phyloP scores from a whole-genome alignment of 129 eudicot genomes.

The Ambrosia trifida region DNA sequence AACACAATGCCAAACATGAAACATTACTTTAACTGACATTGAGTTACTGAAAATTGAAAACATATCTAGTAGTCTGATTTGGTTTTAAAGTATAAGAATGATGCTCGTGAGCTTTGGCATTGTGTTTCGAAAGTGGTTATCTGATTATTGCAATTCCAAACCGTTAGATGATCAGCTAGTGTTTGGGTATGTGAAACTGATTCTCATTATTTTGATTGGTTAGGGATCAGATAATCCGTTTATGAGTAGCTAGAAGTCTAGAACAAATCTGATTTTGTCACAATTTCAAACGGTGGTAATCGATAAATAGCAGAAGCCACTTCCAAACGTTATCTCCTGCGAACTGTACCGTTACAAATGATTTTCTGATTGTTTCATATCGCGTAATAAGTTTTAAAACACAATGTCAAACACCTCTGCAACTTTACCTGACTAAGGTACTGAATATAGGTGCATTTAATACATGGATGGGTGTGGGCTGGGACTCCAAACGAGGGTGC shows the following conservation, averaged over 20 bases:
- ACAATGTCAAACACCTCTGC: constrained; percentile 12
- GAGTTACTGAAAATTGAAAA: too few relatives aligned
- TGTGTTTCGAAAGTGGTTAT: background rate
- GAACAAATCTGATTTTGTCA: background rate
- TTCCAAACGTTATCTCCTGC: too few relatives aligned
- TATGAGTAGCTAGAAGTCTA: background rate
- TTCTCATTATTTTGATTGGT: background rate
- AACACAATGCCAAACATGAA: too few relatives aligned
- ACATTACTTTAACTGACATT: too few relatives aligned
- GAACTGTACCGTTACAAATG: background rate
- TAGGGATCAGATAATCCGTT: background rate
- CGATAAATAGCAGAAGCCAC: too few relatives aligned
- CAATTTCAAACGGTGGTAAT: too few relatives aligned
- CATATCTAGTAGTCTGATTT: background rate
- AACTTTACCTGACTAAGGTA: constrained; percentile 13
- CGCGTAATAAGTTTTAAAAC: background rate
- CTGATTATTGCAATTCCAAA: background rate
- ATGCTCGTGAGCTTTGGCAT: background rate
- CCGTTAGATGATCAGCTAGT: background rate
- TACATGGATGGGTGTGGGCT: constrained; percentile 99
- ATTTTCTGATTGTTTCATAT: background rate
- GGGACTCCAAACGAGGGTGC: constrained; percentile 99
- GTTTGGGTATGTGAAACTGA: background rate
- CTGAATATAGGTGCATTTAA: constrained; percentile 72
- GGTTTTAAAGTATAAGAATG: background rate